Base-by-base conservation (phyloP, 108 stramenopile genomes). In the Cyclotella cryptica region DNA sequence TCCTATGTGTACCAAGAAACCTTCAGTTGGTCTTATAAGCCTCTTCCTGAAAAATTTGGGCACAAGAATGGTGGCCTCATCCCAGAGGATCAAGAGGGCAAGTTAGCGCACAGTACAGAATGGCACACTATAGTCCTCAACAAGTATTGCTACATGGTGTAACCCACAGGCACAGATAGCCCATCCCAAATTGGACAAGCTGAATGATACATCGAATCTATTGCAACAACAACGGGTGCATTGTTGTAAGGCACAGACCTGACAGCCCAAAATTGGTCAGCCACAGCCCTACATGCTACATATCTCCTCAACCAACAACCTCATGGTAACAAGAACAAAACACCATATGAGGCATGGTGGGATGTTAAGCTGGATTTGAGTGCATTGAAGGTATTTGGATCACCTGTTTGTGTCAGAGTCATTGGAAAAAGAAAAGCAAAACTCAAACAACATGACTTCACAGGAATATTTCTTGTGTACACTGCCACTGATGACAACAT, bases 401-500 rank as follows among this genome's bases (percentile, higher is more conserved):
- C n/a, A n/a, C n/a, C n/a, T n/a, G n/a, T n/a, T n/a, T n/a, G n/a
- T n/a, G n/a, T n/a, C n/a, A n/a, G n/a, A n/a, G 9, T 18, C 3
- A 27, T 24, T 19, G 66, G 40, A 0, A 58, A 58, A 24, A 17
- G 57, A 24, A 13, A 28, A 24, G 22, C 57, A 35, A 35, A 35
- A 35, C 35, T 35, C 35, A 35, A 35, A 5, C 35, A 6, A 35
- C 35, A 35, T 35, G 35, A 35, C 35, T 35, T 35, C 6, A 35
- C 35, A 35, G 35, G 35, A 2, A 35, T 35, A 35, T 35, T 35
- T 35, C 35, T 35, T 2, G 35, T 2, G 35, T 58, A 27, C 24
- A 58, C 26, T 2, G 57, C 57, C 17, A 58, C 57, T 14, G 57
- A 58, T 58, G 57, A 24, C 57, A 58, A 58, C 26, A 58, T 58